Evolutionary conservation across 2,329 filamentous ascomycete species (phyloP), one percentile per base, ranked within the genome.

Genomic region (Stemphylium lycopersici): DNA sequence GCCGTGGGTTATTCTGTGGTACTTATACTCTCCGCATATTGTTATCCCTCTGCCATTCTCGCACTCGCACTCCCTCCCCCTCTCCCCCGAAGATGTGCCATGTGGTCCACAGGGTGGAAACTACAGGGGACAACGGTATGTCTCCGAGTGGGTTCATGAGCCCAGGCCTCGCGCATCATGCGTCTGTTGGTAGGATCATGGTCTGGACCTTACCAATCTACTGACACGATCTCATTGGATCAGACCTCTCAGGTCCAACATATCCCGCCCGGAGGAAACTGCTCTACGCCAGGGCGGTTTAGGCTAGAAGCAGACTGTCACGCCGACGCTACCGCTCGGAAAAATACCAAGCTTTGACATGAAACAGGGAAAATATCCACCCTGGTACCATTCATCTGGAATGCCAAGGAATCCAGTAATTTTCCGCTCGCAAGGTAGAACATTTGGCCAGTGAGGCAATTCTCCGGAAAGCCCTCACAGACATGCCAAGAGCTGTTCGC

Each of bases 341-440:
- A 38, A 44, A 41, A 45, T 36, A 45, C 47, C 46, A 53, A 50
- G 39, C 43, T 45, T 33, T 45, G 33, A 26, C 32, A n/a, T 59
- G 59, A 61, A 61, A 59, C 59, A 18, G 20, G 16, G 13, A 18
- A 48, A 40, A 45, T 40, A 41, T 48, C 52, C 52, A 48, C 45
- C 34, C 40, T n/a, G 12, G 31, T 20, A 29, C 42, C 41, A 26
- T 22, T n/a, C 38, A 40, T 24, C 45, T 52, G 40, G 36, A n/a
- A 49, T 20, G 41, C 42, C 43, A 48, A 55, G 52, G 18, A 31
- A 18, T 24, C 10, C 12, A 12, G n/a, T 37, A 36, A 52, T 52
- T 47, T 47, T 47, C 48, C 52, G 43, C 48, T 32, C 31, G 22
- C 29, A n/a, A 41, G 34, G 18, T 31, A 33, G 43, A 34, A 52